These are phyloP conservation scores for Elsinoe ampelina DNA, from an alignment of 2,329 filamentous ascomycete species.

Conservation along the genomic window DNA sequence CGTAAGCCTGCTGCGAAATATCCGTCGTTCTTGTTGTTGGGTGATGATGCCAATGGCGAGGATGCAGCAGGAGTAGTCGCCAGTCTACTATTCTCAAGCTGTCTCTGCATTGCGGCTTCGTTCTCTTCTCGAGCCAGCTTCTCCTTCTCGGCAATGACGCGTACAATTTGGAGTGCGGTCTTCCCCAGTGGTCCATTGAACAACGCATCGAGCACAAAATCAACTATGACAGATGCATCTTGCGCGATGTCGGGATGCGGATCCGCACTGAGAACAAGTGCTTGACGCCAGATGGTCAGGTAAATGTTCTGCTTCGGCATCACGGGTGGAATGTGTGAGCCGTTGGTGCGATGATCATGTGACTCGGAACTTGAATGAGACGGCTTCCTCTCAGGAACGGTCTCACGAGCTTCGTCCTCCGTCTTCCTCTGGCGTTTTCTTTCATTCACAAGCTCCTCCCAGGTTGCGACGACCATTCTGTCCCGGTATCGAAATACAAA, in stretches of 20 bases:
- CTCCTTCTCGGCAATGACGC: conserved; percentile 49
- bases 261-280: conserved; percentile 83
- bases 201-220: conserved; percentile 71
- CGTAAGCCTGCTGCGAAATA: conserved; percentile 53
- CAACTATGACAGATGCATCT: conserved; percentile 75
- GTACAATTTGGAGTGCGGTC: conserved; percentile 61
- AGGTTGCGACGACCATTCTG: conserved; percentile 85
- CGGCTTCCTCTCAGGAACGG: conserved; percentile 10
- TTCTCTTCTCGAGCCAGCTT: conserved; percentile 15
- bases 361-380: conserved; percentile 16
- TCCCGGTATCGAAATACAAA: conserved; percentile 85
- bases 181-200: conserved; percentile 66
- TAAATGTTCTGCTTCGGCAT: conserved; percentile 79
- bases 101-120: conserved; percentile 5
- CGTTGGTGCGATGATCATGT: conserved; percentile 13
- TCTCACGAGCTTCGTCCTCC: neutral
- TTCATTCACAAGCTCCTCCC: conserved; percentile 81
- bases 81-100: conserved; percentile 19
- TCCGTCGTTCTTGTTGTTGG: conserved; percentile 45
- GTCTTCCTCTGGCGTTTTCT: conserved; percentile 14
- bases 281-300: conserved; percentile 87
- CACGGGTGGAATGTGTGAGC: conserved; percentile 8
- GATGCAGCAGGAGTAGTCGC: conserved; percentile 32
- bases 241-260: conserved; percentile 88
- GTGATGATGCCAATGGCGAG: conserved; percentile 39